Evolutionary conservation across 352 stramenopile species (phyloP).

Genomic region (Stephanocyclus meneghinianus): DNA sequence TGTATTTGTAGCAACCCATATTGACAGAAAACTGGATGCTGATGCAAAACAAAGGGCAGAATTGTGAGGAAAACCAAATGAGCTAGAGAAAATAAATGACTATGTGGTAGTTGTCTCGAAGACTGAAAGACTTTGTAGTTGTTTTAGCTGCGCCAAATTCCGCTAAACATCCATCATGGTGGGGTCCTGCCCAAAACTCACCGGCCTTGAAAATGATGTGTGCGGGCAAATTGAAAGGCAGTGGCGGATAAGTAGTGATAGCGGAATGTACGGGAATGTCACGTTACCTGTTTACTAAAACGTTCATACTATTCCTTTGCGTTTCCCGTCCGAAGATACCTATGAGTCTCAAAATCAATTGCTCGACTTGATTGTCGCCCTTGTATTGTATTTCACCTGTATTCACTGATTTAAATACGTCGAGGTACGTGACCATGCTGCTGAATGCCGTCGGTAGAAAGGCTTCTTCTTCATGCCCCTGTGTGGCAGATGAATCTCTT

Average conservation of each 20-base stretch:
- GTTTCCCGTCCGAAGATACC: background rate
- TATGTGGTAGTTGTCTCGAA: too few relatives aligned
- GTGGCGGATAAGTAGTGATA: background rate
- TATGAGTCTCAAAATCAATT: background rate
- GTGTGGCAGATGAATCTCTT: background rate
- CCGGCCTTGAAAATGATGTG: constrained; percentile 22
- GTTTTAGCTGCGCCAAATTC: background rate
- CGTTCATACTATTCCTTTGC: background rate
- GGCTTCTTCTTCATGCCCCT: background rate
- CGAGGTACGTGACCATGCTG: background rate
- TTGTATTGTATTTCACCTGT: background rate
- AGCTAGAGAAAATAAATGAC: background rate
- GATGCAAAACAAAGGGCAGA: background rate
- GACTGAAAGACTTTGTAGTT: too few relatives aligned
- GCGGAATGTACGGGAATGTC: background rate
- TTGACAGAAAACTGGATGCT: constrained; percentile 19
- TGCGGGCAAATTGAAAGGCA: background rate
- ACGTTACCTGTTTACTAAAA: background rate
- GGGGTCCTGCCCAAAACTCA: background rate
- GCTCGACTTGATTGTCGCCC: background rate
- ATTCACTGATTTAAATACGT: too few relatives aligned
- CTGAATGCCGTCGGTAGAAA: background rate
- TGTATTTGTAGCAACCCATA: constrained; percentile 99
- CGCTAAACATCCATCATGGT: background rate
- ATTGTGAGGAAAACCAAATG: background rate